phyloP scores from a whole-genome alignment of 495 filamentous ascomycete species.

The Podospora conica region DNA sequence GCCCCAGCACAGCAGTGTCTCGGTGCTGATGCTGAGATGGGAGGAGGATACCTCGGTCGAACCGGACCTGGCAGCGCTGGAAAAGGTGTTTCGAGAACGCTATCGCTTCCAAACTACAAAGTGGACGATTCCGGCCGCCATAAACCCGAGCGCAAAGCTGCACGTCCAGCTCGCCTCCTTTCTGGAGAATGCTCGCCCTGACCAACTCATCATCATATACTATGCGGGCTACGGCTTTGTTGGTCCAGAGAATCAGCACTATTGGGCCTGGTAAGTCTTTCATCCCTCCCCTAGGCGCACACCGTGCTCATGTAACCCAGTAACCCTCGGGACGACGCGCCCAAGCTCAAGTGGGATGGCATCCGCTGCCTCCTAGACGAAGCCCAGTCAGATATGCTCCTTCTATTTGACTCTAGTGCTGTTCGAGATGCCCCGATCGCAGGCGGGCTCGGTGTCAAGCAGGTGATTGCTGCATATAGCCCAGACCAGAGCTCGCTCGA shows the following conservation, averaged over 20 bases:
- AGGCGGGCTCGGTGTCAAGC: conserved; percentile 46
- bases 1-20: conserved; percentile 45
- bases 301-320: conserved; percentile 25
- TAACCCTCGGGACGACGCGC: conserved; percentile 35
- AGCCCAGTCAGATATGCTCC: conserved; percentile 43
- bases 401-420: conserved; percentile 44
- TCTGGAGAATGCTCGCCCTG: conserved; percentile 44
- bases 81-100: conserved; percentile 46
- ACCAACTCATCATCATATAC: conserved; percentile 52
- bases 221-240: conserved; percentile 50
- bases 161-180: conserved; percentile 45
- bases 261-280: conserved; percentile 49
- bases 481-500: conserved; percentile 43
- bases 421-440: conserved; percentile 36
- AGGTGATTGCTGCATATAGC: conserved; percentile 48
- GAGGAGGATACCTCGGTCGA: conserved; percentile 48
- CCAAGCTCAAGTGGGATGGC: conserved; percentile 44
- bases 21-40: conserved; percentile 50
- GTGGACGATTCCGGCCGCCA: conserved; percentile 46
- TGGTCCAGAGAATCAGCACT: conserved; percentile 46
- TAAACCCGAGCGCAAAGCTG: conserved; percentile 48
- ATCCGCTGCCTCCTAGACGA: conserved; percentile 47
- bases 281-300: not conserved
- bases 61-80: conserved; percentile 40
- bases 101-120: conserved; percentile 49